Percentiles rank a stretch among this genome's conserved stretches.
Evolutionary conservation across 805 yeast genomes (phyloP).

Genomic region (Blastobotrys chiropterorum): DNA sequence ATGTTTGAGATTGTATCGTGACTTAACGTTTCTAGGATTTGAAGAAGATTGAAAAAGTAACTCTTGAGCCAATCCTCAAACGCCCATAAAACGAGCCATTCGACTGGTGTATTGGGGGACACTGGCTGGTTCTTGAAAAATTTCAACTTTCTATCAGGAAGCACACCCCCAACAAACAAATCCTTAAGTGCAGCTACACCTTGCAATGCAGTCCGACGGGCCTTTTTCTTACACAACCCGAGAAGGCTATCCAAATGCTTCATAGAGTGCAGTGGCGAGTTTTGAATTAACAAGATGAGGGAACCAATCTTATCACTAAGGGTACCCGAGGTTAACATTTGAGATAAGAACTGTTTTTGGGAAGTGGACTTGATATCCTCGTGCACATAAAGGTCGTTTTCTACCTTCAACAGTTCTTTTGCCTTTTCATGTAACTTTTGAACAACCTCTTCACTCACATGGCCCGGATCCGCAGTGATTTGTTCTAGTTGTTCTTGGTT

Average conservation of each 20-base stretch:
- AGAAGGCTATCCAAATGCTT: conserved; percentile 76
- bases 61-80: conserved; percentile 87
- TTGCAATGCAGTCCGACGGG: conserved; percentile 88
- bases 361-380: conserved; percentile 72
- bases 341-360: conserved; percentile 81
- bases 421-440: conserved; percentile 63
- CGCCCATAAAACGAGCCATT: conserved; percentile 64
- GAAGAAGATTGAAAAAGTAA: conserved; percentile 66
- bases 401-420: conserved; percentile 55
- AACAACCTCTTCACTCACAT: conserved; percentile 39
- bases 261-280: conserved; percentile 85
- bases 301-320: conserved; percentile 93
- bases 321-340: conserved; percentile 88
- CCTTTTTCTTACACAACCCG: conserved; percentile 79
- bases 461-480: conserved; percentile 19
- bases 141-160: conserved; percentile 71
- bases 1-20: conserved; percentile 90
- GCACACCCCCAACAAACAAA: conserved; percentile 76
- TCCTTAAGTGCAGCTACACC: conserved; percentile 87
- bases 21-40: conserved; percentile 65
- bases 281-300: conserved; percentile 84
- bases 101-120: conserved; percentile 40
- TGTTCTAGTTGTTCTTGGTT: conserved; percentile 41
- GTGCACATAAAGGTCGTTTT: conserved; percentile 62
- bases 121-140: conserved; percentile 73